A percentile compares a stretch with the other conserved stretches of the same genome.
phyloP scores from a whole-genome alignment of 768 basidiomycete genomes.

The Zangia roseola region DNA sequence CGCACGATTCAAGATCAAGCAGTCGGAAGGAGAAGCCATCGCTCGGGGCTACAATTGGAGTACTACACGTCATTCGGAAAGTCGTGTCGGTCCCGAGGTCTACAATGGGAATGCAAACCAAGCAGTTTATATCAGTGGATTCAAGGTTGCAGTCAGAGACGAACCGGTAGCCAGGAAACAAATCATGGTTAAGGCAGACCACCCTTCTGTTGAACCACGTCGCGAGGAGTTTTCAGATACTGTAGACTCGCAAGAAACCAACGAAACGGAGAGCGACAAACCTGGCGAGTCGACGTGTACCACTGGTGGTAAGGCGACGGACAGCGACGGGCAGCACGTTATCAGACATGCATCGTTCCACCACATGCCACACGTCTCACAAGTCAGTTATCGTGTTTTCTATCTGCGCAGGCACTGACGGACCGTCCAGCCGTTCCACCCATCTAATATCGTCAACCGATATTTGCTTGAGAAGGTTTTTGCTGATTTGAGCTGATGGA shows the following conservation, averaged over 20 bases:
- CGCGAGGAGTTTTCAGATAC: background rate
- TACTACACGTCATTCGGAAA: background rate
- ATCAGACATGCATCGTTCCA: background rate
- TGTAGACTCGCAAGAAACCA: background rate
- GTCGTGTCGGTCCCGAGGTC: background rate
- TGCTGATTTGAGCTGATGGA: background rate
- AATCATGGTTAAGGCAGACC: background rate
- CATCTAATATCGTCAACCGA: background rate
- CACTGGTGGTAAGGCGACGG: background rate
- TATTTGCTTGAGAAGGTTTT: background rate
- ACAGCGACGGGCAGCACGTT: background rate
- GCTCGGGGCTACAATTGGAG: background rate
- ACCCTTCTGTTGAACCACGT: background rate
- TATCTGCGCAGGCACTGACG: background rate
- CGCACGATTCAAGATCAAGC: background rate
- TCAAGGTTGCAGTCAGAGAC: background rate
- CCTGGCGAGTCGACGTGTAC: background rate
- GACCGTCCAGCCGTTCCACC: background rate
- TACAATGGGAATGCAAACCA: constrained; percentile 1
- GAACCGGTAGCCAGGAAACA: background rate
- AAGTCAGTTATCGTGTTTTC: background rate
- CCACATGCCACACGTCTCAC: background rate
- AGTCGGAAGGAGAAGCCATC: background rate
- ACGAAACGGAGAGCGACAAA: background rate
- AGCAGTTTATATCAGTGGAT: background rate